Conservation (phyloP, 2,329 filamentous ascomycete genomes). For the Podosphaera xanthii region DNA sequence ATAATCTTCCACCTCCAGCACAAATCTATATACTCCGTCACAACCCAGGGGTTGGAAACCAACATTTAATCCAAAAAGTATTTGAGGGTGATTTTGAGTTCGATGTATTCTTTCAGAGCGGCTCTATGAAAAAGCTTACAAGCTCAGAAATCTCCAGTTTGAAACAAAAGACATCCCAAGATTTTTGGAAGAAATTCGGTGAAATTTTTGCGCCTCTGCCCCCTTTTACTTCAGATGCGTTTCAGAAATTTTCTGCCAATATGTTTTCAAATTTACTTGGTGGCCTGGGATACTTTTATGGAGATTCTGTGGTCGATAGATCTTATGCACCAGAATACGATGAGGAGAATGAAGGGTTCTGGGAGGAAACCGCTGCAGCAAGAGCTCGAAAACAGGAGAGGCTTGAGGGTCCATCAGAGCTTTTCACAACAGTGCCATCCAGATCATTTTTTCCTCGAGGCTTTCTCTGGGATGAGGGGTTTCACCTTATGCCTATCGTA, state of each 20-base stretch:
- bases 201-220: slow-evolving; percentile 48
- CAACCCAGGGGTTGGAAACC: slow-evolving; percentile 46
- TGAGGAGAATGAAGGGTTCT: slow-evolving; percentile 86
- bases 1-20: slow-evolving; percentile 57
- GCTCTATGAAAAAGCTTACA: slow-evolving; percentile 27
- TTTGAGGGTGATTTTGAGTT: slow-evolving; percentile 85
- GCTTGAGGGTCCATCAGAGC: slow-evolving; percentile 60
- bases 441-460: slow-evolving; percentile 89
- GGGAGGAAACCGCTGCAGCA: slow-evolving; percentile 73
- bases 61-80: slow-evolving; percentile 75
- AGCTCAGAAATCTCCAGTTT: slow-evolving; percentile 44
- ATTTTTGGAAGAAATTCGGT: slow-evolving; percentile 54
- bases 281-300: slow-evolving; percentile 88
- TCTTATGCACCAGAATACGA: slow-evolving; percentile 86
- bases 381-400: slow-evolving; percentile 43
- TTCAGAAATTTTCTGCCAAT: slow-evolving; percentile 59
- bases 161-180: slow-evolving; percentile 39
- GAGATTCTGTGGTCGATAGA: slow-evolving; percentile 68
- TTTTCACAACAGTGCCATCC: slow-evolving; percentile 82
- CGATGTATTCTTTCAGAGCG: slow-evolving; percentile 74
- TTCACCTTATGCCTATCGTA: slow-evolving; percentile 72
- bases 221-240: slow-evolving; percentile 53
- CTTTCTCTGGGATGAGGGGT: slow-evolving; percentile 96
- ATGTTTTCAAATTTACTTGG: slow-evolving; percentile 89
- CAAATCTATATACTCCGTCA: slow-evolving; percentile 65